A percentile compares a stretch with the other conserved stretches of the same genome.
These are phyloP conservation scores for Wallacemonas rigidus DNA, from an alignment of 208 protist genomes.

Conservation along the genomic window DNA sequence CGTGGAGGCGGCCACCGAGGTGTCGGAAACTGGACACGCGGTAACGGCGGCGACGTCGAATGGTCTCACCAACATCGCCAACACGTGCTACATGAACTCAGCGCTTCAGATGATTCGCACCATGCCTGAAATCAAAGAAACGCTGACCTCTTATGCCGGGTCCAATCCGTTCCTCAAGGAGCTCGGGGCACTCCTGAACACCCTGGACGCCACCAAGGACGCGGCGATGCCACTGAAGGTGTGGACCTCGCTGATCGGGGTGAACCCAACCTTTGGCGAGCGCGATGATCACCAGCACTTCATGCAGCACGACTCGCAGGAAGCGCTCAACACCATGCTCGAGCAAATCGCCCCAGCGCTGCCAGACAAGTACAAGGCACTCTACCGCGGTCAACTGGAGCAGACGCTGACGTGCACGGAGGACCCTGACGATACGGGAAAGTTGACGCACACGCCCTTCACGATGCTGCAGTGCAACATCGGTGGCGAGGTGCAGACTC, in stretches of 20 bases:
- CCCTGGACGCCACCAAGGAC: conserved; percentile 40
- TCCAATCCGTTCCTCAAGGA: conserved; percentile 40
- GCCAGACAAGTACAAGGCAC: conserved; percentile 34
- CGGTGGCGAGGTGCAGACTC: conserved; percentile 65
- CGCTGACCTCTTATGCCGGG: conserved; percentile 30
- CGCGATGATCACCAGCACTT: conserved; percentile 56
- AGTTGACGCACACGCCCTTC: conserved; percentile 45
- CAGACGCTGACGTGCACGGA: conserved; percentile 62
- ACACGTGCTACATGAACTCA: conserved; percentile 92
- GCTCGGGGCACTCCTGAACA: conserved; percentile 43
- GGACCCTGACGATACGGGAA: conserved; percentile 36
- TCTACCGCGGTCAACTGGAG: conserved; percentile 56
- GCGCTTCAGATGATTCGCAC: conserved; percentile 80
- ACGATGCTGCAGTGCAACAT: conserved; percentile 89
- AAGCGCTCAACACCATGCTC: conserved; percentile 67
- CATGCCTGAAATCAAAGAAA: conserved; percentile 68
- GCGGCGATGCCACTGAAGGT: conserved; percentile 49
- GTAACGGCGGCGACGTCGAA: conserved; percentile 27
- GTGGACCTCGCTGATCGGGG: conserved; percentile 48
- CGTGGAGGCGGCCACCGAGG: conserved; percentile 22
- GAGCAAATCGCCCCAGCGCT: conserved; percentile 34
- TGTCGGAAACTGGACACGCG: conserved; percentile 22
- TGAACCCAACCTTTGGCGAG: conserved; percentile 67
- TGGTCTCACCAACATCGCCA: conserved; percentile 79
- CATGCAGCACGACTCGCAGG: conserved; percentile 90